Evolutionary conservation across 495 filamentous ascomycete genomes (phyloP).

Genomic region (Talaromyces borbonicus): DNA sequence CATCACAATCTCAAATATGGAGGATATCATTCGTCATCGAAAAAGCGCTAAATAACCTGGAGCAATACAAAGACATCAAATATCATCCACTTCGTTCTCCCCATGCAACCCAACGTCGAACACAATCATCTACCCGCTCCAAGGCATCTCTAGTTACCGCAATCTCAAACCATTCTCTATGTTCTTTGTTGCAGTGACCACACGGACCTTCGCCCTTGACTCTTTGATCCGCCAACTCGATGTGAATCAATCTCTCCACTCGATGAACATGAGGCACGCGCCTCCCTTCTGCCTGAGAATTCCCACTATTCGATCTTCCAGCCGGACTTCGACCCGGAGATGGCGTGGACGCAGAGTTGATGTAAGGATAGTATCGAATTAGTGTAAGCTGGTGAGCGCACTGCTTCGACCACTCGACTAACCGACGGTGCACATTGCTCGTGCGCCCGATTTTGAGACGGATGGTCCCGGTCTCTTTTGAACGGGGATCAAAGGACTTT

Average conservation of each 20-base stretch:
- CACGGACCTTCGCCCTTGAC: conserved; percentile 63
- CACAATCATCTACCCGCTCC: conserved; percentile 67
- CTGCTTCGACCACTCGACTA: conserved; percentile 89
- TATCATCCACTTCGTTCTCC: conserved; percentile 36
- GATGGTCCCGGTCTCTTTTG: conserved; percentile 35
- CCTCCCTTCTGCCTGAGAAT: conserved; percentile 27
- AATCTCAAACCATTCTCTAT: conserved; percentile 95
- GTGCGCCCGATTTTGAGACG: conserved; percentile 90
- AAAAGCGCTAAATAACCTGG: no score
- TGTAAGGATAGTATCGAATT: conserved; percentile 86
- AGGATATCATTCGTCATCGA: no score
- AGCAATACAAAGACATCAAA: no score
- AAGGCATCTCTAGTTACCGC: conserved; percentile 63
- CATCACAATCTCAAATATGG: no score
- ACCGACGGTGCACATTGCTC: conserved; percentile 76
- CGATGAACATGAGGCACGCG: conserved; percentile 83
- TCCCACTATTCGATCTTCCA: conserved; percentile 10
- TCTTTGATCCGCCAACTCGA: conserved; percentile 67
- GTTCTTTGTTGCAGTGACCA: conserved; percentile 70
- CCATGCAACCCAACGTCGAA: conserved; percentile 83
- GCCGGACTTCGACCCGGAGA: conserved; percentile 13
- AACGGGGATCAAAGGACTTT: conserved; percentile 26
- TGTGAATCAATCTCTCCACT: conserved; percentile 82
- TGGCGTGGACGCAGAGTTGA: conserved; percentile 46
- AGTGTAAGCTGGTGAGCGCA: conserved; percentile 81